A percentile compares a stretch with the other conserved stretches of the same genome.
Evolutionary conservation across 164 flowering plant genomes (phyloP).

Genomic region (Sextonia rubra): DNA sequence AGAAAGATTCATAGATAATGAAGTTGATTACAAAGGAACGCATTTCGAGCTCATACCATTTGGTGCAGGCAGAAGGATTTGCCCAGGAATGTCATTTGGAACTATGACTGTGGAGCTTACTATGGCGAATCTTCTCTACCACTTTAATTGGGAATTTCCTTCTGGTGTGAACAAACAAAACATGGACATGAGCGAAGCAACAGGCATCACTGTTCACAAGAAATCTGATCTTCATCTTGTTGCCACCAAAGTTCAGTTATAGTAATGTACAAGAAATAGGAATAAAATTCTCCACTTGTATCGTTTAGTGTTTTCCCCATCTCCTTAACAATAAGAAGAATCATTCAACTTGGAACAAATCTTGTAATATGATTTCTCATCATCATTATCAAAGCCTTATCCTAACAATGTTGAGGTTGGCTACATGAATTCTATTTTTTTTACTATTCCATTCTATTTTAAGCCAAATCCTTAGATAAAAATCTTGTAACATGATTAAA

Average conservation of each 20-base stretch:
- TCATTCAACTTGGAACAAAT: too few species aligned
- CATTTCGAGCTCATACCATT: slow-evolving; percentile 1
- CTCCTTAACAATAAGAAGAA: too few species aligned
- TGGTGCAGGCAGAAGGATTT: not conserved
- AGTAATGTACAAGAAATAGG: not conserved
- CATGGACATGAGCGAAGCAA: slow-evolving; percentile 35
- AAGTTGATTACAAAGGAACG: slow-evolving; percentile 1
- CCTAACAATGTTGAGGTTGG: too few species aligned
- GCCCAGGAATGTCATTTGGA: not conserved
- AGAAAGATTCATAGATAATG: not conserved
- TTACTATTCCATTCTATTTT: too few species aligned
- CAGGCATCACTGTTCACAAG: slow-evolving; percentile 25
- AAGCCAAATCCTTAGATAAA: too few species aligned
- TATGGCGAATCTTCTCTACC: slow-evolving; percentile 37
- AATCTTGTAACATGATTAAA: too few species aligned
- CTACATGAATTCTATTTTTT: too few species aligned
- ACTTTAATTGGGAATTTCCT: slow-evolving; percentile 46
- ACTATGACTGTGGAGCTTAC: slow-evolving; percentile 18
- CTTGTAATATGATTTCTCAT: too few species aligned
- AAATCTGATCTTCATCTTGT: slow-evolving; percentile 16
- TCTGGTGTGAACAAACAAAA: slow-evolving; percentile 31
- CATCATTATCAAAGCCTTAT: too few species aligned
- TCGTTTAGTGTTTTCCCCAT: too few species aligned
- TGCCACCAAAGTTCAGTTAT: not conserved
- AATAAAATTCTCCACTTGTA: too few species aligned